Evolutionary conservation across 2,329 filamentous ascomycete genomes (phyloP), one percentile per base, ranked within the genome.

Genomic region (Chalaropsis ovoidea): DNA sequence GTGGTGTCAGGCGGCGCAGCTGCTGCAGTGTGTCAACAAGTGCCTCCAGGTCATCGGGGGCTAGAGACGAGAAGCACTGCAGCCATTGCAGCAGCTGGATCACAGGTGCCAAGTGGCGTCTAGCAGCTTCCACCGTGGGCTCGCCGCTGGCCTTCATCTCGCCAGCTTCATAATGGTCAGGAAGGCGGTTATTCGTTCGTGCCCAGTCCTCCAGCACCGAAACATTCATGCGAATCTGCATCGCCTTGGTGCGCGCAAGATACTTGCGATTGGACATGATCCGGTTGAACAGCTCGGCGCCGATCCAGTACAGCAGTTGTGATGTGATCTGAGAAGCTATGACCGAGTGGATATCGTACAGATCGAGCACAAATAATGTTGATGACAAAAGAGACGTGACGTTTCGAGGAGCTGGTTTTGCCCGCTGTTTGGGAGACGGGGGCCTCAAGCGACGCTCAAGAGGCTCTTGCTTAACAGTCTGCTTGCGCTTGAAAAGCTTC

Each of bases 221-320:
- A 6, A 99, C 86, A 73, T 99, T 99, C 92, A 99, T 97, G 70
- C 94, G 89, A 71, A 99, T 97, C 74, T 99, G 94, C 94, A 99
- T 99, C 2, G 94, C 94, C 75, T 99, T 99, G 19, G 94, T 99
- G 64, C 94, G 84, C 5, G 94, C 93, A 10, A 99, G 81, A 72
- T 96, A 99, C 74, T 93, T 92, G 69, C 90, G 85, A 72, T 95
- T 96, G 39, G 89, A 93, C 89, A 99, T 96, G 75, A 99, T 89
- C 67, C 93, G 88, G 75, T 99, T 99, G 78, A 99, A 99, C 8
- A 97, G 83, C 76, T 99, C 94, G 0, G 93, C 90, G 6, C 92
- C 89, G 17, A 99, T 82, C 94, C 94, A 99, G 77, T 96, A 99
- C 56, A 97, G 81, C 1, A 99, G 81, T 72, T 99, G 94, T 2